Evolutionary conservation across 2,329 filamentous ascomycete species (phyloP), one percentile per base, ranked within the genome.

Genomic region (Xylariales sp.): DNA sequence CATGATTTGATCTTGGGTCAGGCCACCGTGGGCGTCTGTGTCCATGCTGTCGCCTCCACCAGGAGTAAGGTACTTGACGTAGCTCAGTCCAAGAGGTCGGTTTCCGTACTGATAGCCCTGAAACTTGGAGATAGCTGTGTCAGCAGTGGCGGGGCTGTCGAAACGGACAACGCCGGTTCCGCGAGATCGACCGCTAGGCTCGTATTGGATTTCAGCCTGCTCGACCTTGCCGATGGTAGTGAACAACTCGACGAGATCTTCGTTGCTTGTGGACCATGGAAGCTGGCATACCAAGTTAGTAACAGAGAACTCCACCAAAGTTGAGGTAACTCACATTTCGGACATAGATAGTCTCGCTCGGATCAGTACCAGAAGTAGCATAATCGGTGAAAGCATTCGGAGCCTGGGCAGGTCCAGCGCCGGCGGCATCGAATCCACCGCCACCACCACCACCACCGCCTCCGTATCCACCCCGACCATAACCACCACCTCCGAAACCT

Each of bases 1-100:
- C 90, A 97, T 95, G 68, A 97, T 96, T 72, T 97, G 90, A 61
- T 97, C 91, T 67, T 97, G 93, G n/a, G 89, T 95, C 60, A 95
- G 68, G 46, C 84, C 85, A 38, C 74, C 79, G 42, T 78, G 76
- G 50, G 86, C 79, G 48, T 88, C 82, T 24, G 83, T 87, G 52
- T 96, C 90, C 88, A 96, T 95, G 53, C 73, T 76, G 49, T 90
- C 84, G 48, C 68, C 70, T 37, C 73, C 73, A 29, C 79, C 75
- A 40, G 78, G 73, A 60, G 84, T 91, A 51, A 87, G 72, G 66
- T 97, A 97, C 66, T 93, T 94, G 71, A 96, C 91, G 59, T 87
- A 97, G 63, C 84, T 91, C 57, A 98, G 75, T 44, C 90, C 89
- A 46, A 98, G 82, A 55, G 93, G 93, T 52, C 93, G 88, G 42